Base-by-base conservation (phyloP, 1,284 basidiomycete genomes). In the Ceratobasidium sp. region DNA sequence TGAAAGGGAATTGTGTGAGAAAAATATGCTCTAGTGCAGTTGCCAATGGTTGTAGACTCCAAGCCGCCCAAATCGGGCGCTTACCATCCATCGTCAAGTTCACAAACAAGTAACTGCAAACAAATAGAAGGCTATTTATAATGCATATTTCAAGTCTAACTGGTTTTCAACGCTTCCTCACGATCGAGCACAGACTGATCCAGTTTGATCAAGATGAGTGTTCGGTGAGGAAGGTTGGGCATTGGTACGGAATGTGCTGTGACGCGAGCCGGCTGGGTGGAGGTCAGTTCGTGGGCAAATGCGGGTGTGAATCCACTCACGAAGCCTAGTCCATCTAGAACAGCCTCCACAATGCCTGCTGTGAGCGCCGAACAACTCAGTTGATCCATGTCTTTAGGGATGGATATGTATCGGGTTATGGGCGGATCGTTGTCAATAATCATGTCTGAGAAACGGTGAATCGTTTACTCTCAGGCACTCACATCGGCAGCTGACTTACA, bases 331-430 rank as follows among this genome's bases (percentile, higher is more conserved):
- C 96, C 97, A 82, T 99, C 97, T 77, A 99, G 87, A 3, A 98
- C 95, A 7, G 96, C 97, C 85, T 99, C 98, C 3, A 99, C 96
- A 75, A 99, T 92, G 0, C 98, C 97, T 5, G 97, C 97, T 0
- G 96, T 96, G 82, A 98, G 94, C 0, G 97, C 98, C 47, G 97
- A 98, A 82, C 97, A 98, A 81, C 93, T 96, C 49, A 99, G 88
- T 81, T 95, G 92, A 79, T 91, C 93, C 90, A 99, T 93, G 82
- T 99, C 98, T 80, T 91, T 92, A 6, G 97, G 98, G 31, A 99
- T 92, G 23, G 95, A 96, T 78, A 99, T 96, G 80, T 94, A 88
- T 79, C 94, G 90, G 75, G 98, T 96, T 79, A 99, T 89, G 26
- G 93, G 89, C 13, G 98, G 97, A 82, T 96, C 92, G 82, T 99